Conservation (phyloP, 352 stramenopile genomes). For the Globisporangium paroecandrum region DNA sequence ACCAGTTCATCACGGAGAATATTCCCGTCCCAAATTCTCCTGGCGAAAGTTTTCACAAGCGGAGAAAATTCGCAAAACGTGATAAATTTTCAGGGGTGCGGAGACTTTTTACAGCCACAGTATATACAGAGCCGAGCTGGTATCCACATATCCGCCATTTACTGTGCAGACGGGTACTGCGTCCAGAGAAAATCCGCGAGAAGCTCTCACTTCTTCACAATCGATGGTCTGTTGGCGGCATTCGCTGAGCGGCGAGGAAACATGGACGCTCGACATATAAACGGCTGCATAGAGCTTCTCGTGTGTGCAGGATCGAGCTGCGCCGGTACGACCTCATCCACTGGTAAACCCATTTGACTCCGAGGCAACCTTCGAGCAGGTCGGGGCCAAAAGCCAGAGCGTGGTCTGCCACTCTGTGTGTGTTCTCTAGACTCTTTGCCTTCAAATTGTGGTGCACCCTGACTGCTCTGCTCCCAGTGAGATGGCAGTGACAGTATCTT, state of each 20-base stretch:
- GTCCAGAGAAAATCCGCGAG: slow-evolving; percentile 5
- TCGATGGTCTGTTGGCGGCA: background rate
- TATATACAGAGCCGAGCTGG: no score
- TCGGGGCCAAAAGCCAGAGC: background rate
- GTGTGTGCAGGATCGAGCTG: background rate
- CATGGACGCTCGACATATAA: background rate
- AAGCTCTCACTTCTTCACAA: slow-evolving; percentile 8
- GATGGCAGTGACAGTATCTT: slow-evolving; percentile 2
- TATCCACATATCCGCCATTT: background rate
- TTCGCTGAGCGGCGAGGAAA: background rate
- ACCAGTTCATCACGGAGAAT: no score
- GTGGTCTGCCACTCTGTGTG: background rate
- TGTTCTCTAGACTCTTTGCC: background rate
- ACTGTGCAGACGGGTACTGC: background rate
- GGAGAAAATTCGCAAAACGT: no score
- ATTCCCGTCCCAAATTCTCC: no score
- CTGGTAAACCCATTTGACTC: background rate
- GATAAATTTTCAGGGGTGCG: no score
- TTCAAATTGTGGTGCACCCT: background rate
- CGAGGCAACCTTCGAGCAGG: background rate
- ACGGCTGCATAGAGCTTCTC: background rate
- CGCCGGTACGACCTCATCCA: background rate
- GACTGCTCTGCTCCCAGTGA: background rate
- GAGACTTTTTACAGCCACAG: no score
- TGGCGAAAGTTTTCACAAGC: no score